Evolutionary conservation across 1,284 basidiomycete genomes (phyloP).

Genomic region (Malassezia cuniculi): DNA sequence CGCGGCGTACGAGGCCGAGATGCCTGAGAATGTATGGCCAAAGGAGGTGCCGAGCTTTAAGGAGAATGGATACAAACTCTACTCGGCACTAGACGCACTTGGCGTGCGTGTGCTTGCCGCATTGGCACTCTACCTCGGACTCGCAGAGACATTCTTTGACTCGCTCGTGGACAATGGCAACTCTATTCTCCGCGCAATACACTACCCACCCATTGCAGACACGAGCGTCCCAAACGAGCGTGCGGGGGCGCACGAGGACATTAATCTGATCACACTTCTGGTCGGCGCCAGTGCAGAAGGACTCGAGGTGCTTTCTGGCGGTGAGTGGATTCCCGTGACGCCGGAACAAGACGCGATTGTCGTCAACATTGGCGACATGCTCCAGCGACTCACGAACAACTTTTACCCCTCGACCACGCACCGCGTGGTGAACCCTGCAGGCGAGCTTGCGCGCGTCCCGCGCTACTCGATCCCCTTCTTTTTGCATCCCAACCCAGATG

Average conservation of each 20-base stretch:
- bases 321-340: slow-evolving; percentile 5
- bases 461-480: slow-evolving; percentile 8
- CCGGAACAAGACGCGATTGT: slow-evolving; percentile 6
- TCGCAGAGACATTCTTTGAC: slow-evolving; percentile 7
- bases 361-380: slow-evolving; percentile 11
- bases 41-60: slow-evolving; percentile 4
- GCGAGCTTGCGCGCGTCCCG: background rate
- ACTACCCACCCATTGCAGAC: slow-evolving; percentile 2
- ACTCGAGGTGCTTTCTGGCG: slow-evolving; percentile 3
- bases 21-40: slow-evolving; percentile 8
- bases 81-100: slow-evolving; percentile 1
- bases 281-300: slow-evolving; percentile 10
- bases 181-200: slow-evolving; percentile 5
- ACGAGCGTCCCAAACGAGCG: background rate
- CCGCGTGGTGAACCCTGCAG: slow-evolving; percentile 5
- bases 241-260: slow-evolving; percentile 8
- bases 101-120: slow-evolving; percentile 5
- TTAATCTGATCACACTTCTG: slow-evolving; percentile 7
- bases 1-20: slow-evolving; percentile 2
- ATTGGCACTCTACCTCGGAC: slow-evolving; percentile 1
- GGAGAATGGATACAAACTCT: background rate
- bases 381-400: slow-evolving; percentile 7
- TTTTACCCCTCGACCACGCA: slow-evolving; percentile 9
- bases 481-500: slow-evolving; percentile 10
- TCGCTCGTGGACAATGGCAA: slow-evolving; percentile 3